These are phyloP conservation scores for Euphorbia schlechtendalii DNA, from an alignment of 441 rosid species.

Conservation along the genomic window DNA sequence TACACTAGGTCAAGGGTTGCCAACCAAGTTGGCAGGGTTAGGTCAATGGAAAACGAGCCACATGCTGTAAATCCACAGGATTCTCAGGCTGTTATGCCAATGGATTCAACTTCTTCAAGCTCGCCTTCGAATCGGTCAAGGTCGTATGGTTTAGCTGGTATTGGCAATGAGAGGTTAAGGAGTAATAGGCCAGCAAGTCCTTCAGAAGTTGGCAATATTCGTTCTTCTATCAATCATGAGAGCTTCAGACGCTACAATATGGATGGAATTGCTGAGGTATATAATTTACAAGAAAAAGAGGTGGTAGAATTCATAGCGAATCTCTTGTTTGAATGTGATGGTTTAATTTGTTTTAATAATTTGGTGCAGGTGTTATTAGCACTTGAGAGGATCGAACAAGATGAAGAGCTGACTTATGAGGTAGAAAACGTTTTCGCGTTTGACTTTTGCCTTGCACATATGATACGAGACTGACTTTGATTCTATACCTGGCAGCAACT, in stretches of 20 bases:
- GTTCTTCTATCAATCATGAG: conserved; percentile 40
- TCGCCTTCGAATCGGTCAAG: conserved; percentile 23
- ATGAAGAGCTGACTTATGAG: conserved; percentile 80
- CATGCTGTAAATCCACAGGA: conserved; percentile 29
- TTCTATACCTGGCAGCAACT: conserved; percentile 54
- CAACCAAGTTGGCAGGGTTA: conserved; percentile 43
- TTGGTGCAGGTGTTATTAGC: conserved; percentile 57
- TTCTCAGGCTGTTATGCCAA: conserved; percentile 39
- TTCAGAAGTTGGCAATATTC: conserved; percentile 42
- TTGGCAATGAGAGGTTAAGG: conserved; percentile 32
- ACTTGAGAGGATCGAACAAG: conserved; percentile 83
- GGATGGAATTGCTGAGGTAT: conserved; percentile 96
- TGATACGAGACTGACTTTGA: conserved; percentile 7
- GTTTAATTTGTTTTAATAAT: conserved; percentile 17
- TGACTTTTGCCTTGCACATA: conserved; percentile 1
- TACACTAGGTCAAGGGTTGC: conserved; percentile 37
- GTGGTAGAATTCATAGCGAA: not conserved
- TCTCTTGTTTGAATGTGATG: conserved; percentile 4
- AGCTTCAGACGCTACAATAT: conserved; percentile 51
- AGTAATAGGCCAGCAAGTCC: conserved; percentile 47
- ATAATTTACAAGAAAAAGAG: not conserved
- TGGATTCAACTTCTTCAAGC: conserved; percentile 38
- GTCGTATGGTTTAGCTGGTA: conserved; percentile 31
- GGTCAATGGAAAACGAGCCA: conserved; percentile 28
- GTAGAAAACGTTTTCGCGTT: conserved; percentile 30